Base-by-base conservation (phyloP, 163 green algal species). In the Chlamydomonas reinhardtii region DNA sequence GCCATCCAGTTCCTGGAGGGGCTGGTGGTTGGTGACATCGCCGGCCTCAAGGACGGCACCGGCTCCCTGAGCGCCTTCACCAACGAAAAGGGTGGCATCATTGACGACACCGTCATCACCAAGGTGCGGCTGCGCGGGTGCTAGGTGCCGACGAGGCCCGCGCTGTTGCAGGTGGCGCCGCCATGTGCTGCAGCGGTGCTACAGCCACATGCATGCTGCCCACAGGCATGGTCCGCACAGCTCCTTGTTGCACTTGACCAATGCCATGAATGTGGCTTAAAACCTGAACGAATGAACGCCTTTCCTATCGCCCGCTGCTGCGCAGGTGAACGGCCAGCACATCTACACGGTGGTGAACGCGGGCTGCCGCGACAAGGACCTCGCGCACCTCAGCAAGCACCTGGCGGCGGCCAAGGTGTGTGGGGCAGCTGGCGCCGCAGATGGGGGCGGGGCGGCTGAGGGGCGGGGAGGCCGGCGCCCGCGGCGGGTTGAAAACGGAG, bases 321-420 rank as follows among this genome's bases (percentile, higher is more conserved):
- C 39, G 39, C 93, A 97, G 94, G 91, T 98, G 11, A 83, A 81
- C 37, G 84, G 88, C 22, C 81, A 96, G 34, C 91, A 99, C 82
- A 89, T 99, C 32, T 99, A 99, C 91, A 85, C 99, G 54, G 98
- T 99, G 27, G 92, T 99, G 34, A 99, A 99, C 89, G 98, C 98
- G 25, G 98, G 98, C 37, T 99, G 97, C 94, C 74, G 95, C n/a
- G 97, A 99, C 8, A 99, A 99, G 93, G 98, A 99, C 92, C 87
- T 99, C 77, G 94, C 89, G 48, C 97, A 99, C 92, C 94, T 99
- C 35, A 86, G 92, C 48, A 93, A 95, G 83, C 96, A 99, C 85
- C 89, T 99, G 68, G 82, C 86, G 35, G 89, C 73, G 19, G 86
- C 82, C n/a, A 86, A 92, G 89, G 90, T 91, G 79, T 2, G 86